Evolutionary conservation across 345 rosid species (phyloP), one percentile per base, ranked within the genome.

Genomic region (Limnanthes douglasii): DNA sequence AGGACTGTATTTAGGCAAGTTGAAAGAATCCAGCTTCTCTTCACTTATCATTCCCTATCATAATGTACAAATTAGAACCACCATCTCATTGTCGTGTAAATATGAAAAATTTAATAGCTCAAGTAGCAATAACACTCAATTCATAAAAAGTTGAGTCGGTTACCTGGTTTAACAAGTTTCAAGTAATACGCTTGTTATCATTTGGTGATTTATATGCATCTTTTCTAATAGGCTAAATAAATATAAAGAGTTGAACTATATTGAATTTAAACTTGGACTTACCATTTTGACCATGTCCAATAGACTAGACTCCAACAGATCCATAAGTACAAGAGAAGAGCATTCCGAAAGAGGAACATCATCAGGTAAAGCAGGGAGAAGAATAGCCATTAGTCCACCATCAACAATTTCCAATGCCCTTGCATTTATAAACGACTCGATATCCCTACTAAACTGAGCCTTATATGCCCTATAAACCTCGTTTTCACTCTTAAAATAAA

Each of bases 311-410:
- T 40, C 66, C 23, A 64, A 25, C 46, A 43, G 22, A 43, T 37
- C 46, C 24, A 32, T 48, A 31, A 59, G 31, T 24, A 62, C 17
- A 5, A 62, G 68, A 12, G 22, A 24, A 26, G 42, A 28, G 7
- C 46, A 29, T 33, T 34, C 49, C 5, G 71, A 64, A 53, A 34
- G 43, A 11, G 43, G 28, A 31, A 48, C 47, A 22, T 62, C 66
- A 17, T 51, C 49, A 0, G 40, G 39, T 3, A 29, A 25, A 46
- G 54, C 51, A 3, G 65, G 50, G 10, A 59, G 34, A 13, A 67
- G 36, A 10, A 72, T 31, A 2, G 51, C 56, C 48, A 72, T 11
- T 27, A 72, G 30, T 9, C 75, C 75, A 6, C 79, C 72, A 2
- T 43, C 12, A n/a, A 50, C 69, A 6, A 72, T 21, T 41, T 72